Percentiles rank a stretch among this genome's conserved stretches.
These are phyloP conservation scores for Salix koriyanagi DNA, from an alignment of 345 rosid genomes.

Conservation along the genomic window DNA sequence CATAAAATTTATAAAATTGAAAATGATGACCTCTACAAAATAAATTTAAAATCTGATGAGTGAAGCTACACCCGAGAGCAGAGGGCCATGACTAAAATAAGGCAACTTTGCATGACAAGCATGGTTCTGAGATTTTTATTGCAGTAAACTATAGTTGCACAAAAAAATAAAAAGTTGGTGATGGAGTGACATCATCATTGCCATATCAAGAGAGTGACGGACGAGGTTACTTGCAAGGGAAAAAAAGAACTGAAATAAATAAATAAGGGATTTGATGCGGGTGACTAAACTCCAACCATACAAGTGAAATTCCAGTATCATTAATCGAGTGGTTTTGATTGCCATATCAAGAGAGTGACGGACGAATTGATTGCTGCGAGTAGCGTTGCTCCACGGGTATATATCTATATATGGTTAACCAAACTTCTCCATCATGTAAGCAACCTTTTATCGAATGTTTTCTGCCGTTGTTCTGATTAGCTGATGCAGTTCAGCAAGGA, in stretches of 20 bases:
- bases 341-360: too few species aligned
- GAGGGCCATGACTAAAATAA: not conserved
- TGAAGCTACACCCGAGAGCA: not conserved
- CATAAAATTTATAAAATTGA: too few species aligned
- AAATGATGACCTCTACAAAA: too few species aligned
- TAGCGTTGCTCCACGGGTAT: slow-evolving; percentile 52
- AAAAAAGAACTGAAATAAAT: too few species aligned
- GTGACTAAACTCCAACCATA: not conserved
- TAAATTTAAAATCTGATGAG: too few species aligned
- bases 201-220: not conserved
- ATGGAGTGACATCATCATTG: not conserved
- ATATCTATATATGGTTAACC: slow-evolving; percentile 39
- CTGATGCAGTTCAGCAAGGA: slow-evolving; percentile 14
- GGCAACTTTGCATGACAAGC: not conserved
- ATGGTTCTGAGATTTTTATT: too few species aligned
- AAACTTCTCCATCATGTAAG: slow-evolving; percentile 63
- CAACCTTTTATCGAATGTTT: not conserved
- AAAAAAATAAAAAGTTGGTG: not conserved
- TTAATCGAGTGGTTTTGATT: not conserved
- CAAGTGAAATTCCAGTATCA: not conserved
- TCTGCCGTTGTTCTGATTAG: not conserved
- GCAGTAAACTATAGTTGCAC: not conserved
- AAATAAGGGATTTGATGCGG: not conserved
- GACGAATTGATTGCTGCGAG: slow-evolving; percentile 49
- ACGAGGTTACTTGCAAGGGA: not conserved